Percentiles rank a stretch among this genome's conserved stretches.
Evolutionary conservation across 164 flowering plant species (phyloP).

Genomic region (Magnolia sinica): DNA sequence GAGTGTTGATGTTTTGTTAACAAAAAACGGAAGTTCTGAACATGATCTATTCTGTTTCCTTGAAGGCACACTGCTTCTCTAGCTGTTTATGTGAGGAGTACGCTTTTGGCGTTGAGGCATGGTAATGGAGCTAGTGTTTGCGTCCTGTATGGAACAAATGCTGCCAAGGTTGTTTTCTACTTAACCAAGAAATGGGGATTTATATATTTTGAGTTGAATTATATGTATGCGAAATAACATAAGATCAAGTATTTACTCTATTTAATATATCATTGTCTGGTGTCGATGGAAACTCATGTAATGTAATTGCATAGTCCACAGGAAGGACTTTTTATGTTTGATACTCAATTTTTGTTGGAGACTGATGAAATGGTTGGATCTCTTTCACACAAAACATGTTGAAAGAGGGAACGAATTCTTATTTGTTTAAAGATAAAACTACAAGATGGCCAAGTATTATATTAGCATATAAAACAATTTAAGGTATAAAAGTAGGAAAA

Average conservation of each 20-base stretch:
- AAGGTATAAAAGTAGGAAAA: no score
- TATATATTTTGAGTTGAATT: neutral
- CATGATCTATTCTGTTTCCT: neutral
- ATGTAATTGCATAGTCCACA: no score
- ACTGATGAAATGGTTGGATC: no score
- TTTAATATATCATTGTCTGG: neutral
- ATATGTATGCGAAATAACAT: neutral
- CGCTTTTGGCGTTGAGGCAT: slow-evolving; percentile 57
- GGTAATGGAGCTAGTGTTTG: slow-evolving; percentile 65
- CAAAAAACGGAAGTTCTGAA: no score
- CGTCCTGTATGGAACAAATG: slow-evolving; percentile 50
- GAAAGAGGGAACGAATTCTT: no score
- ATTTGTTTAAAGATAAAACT: no score
- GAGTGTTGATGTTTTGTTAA: no score
- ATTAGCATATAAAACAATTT: no score
- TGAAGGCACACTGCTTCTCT: slow-evolving; percentile 67
- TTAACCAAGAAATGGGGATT: neutral
- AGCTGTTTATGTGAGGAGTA: slow-evolving; percentile 47
- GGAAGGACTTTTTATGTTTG: no score
- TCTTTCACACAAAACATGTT: no score
- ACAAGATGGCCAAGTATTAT: neutral
- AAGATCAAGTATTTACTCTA: neutral
- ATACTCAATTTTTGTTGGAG: no score
- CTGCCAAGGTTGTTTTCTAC: slow-evolving; percentile 41
- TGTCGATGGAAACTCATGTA: neutral